These are phyloP conservation scores for Taxillus chinensis DNA, from an alignment of 164 flowering plant genomes.

Conservation along the genomic window DNA sequence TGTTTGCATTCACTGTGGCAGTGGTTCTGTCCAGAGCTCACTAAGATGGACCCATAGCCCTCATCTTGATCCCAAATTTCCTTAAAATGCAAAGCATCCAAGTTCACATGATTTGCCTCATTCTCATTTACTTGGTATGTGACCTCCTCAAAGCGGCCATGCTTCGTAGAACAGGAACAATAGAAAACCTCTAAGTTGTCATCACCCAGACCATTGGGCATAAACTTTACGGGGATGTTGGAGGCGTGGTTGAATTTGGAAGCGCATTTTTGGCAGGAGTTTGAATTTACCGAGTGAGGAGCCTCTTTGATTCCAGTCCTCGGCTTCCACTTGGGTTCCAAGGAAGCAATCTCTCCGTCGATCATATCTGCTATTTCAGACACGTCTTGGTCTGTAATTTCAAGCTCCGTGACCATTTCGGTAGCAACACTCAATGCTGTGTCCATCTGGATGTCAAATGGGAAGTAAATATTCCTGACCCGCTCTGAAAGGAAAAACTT, in stretches of 20 bases:
- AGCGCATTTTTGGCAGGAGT: slow-evolving; percentile 33
- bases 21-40: slow-evolving; percentile 28
- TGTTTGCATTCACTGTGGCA: slow-evolving; percentile 31
- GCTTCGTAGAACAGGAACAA: slow-evolving; percentile 48
- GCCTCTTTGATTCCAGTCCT: slow-evolving; percentile 32
- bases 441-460: slow-evolving; percentile 42
- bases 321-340: slow-evolving; percentile 42
- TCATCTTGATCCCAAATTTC: slow-evolving; percentile 40
- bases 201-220: slow-evolving; percentile 13
- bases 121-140: slow-evolving; percentile 46
- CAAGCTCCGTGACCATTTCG: slow-evolving; percentile 55
- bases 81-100: slow-evolving; percentile 9
- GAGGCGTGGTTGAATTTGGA: slow-evolving; percentile 25
- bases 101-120: slow-evolving; percentile 17
- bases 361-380: slow-evolving; percentile 45
- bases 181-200: neutral
- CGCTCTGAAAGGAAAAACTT: slow-evolving; percentile 23
- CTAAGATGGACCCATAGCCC: slow-evolving; percentile 36
- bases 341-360: slow-evolving; percentile 37
- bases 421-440: slow-evolving; percentile 53
- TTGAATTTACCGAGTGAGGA: slow-evolving; percentile 16
- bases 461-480: slow-evolving; percentile 43
- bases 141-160: slow-evolving; percentile 79
- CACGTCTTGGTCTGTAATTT: slow-evolving; percentile 46
- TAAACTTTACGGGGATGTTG: slow-evolving; percentile 34